A percentile compares a stretch with the other conserved stretches of the same genome.
phyloP scores from a whole-genome alignment of 768 basidiomycete species.

The Mycena filopes region DNA sequence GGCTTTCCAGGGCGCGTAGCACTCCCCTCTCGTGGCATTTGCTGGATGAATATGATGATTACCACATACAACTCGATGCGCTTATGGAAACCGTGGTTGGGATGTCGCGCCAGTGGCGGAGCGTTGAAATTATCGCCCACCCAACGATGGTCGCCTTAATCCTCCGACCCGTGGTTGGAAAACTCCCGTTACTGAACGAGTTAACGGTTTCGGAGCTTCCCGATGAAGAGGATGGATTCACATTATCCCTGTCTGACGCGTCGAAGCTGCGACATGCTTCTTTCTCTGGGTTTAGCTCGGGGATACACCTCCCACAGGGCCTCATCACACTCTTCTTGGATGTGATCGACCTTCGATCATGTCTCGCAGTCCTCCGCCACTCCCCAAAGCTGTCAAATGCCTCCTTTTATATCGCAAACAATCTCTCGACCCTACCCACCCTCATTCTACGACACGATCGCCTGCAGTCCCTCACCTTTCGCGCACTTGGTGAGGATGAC shows the following conservation, averaged over 20 bases:
- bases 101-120: neutral
- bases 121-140: neutral
- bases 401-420: neutral
- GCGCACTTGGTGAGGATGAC: neutral
- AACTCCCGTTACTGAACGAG: neutral
- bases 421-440: neutral
- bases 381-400: neutral
- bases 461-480: neutral
- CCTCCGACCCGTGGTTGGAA: neutral
- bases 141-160: neutral
- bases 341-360: neutral
- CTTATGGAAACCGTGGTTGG: neutral
- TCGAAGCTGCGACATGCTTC: constrained; percentile 1
- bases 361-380: neutral
- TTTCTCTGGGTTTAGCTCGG: neutral
- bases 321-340: neutral
- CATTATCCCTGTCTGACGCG: neutral
- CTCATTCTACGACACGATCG: neutral
- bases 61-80: neutral
- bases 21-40: neutral
- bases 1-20: constrained; percentile 1
- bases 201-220: neutral
- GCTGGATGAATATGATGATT: neutral
- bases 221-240: neutral
- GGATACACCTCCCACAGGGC: neutral